Evolutionary conservation across 129 eudicot genomes (phyloP), one percentile per base, ranked within the genome.

Genomic region (Escallonia rubra): DNA sequence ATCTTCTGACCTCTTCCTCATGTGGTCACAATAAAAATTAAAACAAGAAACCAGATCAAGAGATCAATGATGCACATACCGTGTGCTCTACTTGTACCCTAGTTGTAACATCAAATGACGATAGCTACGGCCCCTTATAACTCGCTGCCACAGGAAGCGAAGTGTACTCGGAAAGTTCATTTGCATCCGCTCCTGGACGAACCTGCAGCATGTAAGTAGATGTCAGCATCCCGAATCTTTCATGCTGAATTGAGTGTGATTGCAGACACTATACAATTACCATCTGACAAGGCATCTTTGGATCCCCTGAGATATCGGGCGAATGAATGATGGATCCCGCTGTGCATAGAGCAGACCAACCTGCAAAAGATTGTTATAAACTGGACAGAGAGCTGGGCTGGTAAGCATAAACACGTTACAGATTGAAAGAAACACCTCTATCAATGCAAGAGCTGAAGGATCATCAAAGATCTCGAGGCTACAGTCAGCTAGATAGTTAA

Each of bases 201-300:
- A 82, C 99, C 96, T 93, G 83, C 66, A 61, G 15, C 41, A 74
- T 50, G n/a, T 50, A 42, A 38, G 7, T 58, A 63, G 46, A 47
- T 16, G 41, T 85, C 68, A 79, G 75, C 75, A 74, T 1, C 61
- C 34, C 34, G 34, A 23, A 23, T 23, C 34, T 23, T 23, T 23
- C 1, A 23, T 23, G 0, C 34, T 23, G 34, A 23, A 23, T 23
- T 23, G 34, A 23, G 34, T 23, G 34, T 23, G 34, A 23, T 23
- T 23, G 34, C 34, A 23, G 34, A 23, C 34, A 23, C 34, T 23
- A 23, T 23, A 23, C 34, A 23, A 23, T 78, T 79, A 93, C 98
- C 98, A 93, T 89, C 96, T 86, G 72, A 86, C 96, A 55, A 89
- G 92, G 76, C 99, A 93, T 85, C 95, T 93, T 69, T 86, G 78